Percentiles rank a stretch among this genome's conserved stretches.
phyloP scores from a whole-genome alignment of 352 stramenopile genomes.

The Phytopythium ostracodes region DNA sequence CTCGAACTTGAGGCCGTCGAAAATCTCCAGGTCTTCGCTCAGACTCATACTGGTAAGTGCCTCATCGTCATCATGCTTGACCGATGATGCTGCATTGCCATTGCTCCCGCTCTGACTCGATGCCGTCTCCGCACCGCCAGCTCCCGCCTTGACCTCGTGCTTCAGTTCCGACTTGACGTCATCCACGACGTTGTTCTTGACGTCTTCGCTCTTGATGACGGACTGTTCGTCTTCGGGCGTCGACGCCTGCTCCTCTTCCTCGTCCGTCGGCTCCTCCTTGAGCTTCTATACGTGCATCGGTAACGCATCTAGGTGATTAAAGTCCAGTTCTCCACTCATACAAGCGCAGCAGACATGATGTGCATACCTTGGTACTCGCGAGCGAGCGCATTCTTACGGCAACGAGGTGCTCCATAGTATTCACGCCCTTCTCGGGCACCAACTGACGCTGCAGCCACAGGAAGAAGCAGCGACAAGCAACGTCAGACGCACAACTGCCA shows the following conservation, averaged over 20 bases:
- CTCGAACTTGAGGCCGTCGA: constrained; percentile 86
- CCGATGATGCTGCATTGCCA: background rate
- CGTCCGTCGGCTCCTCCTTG: background rate
- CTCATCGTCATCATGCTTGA: constrained; percentile 24
- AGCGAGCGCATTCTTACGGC: constrained; percentile 43
- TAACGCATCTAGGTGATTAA: background rate
- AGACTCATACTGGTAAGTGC: constrained; percentile 69
- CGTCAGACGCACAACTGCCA: too few species aligned
- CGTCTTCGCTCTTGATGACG: constrained; percentile 8
- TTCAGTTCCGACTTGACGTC: background rate
- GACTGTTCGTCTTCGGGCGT: background rate
- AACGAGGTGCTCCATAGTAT: constrained; percentile 39
- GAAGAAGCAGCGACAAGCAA: background rate
- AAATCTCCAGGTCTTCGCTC: constrained; percentile 78
- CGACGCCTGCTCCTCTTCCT: background rate
- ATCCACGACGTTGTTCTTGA: background rate
- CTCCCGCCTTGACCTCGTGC: constrained; percentile 9
- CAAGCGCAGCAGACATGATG: background rate
- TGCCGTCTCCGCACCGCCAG: background rate
- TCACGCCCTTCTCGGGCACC: constrained; percentile 13
- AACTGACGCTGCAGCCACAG: constrained; percentile 28
- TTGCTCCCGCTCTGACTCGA: background rate
- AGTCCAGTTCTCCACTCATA: background rate
- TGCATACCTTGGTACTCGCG: constrained; percentile 33
- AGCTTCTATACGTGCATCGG: background rate